These are phyloP conservation scores for Chiua sp. DNA, from an alignment of 1,284 basidiomycete genomes.

Conservation along the genomic window DNA sequence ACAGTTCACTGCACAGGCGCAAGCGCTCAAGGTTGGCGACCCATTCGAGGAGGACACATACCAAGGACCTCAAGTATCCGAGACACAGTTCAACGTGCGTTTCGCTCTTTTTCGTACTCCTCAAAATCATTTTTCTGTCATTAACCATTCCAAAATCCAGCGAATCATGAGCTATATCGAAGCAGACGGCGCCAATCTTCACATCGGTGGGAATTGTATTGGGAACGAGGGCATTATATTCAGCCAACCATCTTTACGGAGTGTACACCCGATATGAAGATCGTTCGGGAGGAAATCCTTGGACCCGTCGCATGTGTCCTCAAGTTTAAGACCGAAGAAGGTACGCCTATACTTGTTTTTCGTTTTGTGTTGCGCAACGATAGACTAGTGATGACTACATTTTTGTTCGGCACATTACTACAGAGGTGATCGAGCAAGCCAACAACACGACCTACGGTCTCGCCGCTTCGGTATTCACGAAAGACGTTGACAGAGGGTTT, in stretches of 20 bases:
- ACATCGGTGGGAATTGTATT: constrained; percentile 77
- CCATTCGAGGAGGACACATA: constrained; percentile 76
- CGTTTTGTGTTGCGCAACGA: no score
- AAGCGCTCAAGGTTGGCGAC: constrained; percentile 73
- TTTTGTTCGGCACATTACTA: no score
- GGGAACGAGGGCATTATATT: constrained; percentile 80
- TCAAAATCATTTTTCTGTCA: background rate
- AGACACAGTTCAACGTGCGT: constrained; percentile 69
- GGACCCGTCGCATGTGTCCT: constrained; percentile 82
- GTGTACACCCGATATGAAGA: constrained; percentile 80
- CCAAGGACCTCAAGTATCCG: constrained; percentile 89
- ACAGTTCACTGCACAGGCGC: constrained; percentile 63
- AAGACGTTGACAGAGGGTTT: constrained; percentile 78
- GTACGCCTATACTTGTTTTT: constrained; percentile 31
- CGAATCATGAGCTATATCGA: constrained; percentile 91
- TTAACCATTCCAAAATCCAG: constrained; percentile 32
- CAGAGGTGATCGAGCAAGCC: constrained; percentile 68
- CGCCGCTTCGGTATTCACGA: constrained; percentile 84
- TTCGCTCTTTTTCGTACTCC: constrained; percentile 39
- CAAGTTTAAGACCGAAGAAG: constrained; percentile 73
- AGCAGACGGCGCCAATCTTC: constrained; percentile 81
- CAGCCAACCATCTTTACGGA: constrained; percentile 88
- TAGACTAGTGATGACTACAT: no score
- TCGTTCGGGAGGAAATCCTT: constrained; percentile 92
- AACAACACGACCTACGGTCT: constrained; percentile 88